These are phyloP conservation scores for Secale cereale DNA, from an alignment of 176 grass and related monocot species.

Conservation along the genomic window DNA sequence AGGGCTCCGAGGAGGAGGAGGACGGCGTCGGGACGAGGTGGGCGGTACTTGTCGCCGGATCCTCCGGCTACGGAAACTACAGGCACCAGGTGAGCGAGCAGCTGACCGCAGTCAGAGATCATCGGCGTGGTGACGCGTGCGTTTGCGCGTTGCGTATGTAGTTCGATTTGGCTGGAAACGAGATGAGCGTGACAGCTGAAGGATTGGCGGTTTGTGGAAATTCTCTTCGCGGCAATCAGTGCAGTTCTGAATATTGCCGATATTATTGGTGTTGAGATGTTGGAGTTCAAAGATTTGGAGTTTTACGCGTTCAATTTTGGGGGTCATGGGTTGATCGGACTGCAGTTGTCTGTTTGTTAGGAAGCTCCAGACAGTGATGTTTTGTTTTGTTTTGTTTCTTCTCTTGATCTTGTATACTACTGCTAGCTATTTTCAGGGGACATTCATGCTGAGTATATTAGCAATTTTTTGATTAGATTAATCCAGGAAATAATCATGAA, in stretches of 20 bases:
- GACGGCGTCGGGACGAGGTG: constrained; percentile 65
- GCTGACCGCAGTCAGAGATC: neutral
- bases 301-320: neutral
- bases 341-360: neutral
- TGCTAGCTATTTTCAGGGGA: neutral
- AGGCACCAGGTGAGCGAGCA: constrained; percentile 66
- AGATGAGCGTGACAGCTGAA: neutral
- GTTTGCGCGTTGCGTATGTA: neutral
- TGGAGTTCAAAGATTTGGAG: neutral
- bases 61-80: constrained; percentile 80
- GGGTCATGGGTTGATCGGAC: neutral
- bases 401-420: neutral
- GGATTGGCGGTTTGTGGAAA: neutral
- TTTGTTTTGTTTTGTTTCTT: neutral
- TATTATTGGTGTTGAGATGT: neutral
- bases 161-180: neutral
- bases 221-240: neutral
- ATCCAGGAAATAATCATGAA: too few relatives aligned
- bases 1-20: neutral
- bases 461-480: too few relatives aligned
- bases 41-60: constrained; percentile 93
- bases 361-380: neutral
- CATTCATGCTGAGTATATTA: neutral
- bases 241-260: neutral
- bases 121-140: neutral